Evolutionary conservation across 2,329 filamentous ascomycete species (phyloP).

Genomic region (Fusarium albidum): DNA sequence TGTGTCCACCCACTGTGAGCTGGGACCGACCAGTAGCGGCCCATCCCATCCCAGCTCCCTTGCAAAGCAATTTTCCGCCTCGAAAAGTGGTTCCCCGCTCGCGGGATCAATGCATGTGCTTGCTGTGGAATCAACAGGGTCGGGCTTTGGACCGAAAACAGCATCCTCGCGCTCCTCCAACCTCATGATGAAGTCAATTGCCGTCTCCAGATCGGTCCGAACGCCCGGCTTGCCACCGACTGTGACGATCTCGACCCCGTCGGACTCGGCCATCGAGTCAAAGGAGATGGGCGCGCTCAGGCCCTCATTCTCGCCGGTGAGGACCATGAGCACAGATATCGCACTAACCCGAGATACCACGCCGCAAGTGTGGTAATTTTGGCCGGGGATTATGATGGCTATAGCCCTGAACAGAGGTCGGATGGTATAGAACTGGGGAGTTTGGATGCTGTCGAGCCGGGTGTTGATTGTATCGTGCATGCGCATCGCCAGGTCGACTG

Average conservation of each 20-base stretch:
- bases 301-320: conserved; percentile 3
- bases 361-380: neutral
- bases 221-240: neutral
- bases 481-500: neutral
- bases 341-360: neutral
- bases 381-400: conserved; percentile 3
- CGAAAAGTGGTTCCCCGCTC: neutral
- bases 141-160: conserved; percentile 9
- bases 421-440: neutral
- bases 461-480: conserved; percentile 5
- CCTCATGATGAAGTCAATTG: neutral
- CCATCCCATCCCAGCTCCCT: neutral
- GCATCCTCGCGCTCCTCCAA: conserved; percentile 7
- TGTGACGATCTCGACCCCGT: neutral
- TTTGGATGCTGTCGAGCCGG: neutral
- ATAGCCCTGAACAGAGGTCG: conserved; percentile 10
- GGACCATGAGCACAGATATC: neutral
- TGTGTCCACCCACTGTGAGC: conserved; percentile 4
- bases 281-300: conserved; percentile 9
- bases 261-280: neutral
- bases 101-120: neutral
- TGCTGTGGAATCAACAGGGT: conserved; percentile 5
- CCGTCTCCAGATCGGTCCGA: neutral
- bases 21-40: neutral
- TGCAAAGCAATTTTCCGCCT: neutral